Evolutionary conservation across 169 alveolate species (phyloP).

Genomic region (Plasmodium vinckei): DNA sequence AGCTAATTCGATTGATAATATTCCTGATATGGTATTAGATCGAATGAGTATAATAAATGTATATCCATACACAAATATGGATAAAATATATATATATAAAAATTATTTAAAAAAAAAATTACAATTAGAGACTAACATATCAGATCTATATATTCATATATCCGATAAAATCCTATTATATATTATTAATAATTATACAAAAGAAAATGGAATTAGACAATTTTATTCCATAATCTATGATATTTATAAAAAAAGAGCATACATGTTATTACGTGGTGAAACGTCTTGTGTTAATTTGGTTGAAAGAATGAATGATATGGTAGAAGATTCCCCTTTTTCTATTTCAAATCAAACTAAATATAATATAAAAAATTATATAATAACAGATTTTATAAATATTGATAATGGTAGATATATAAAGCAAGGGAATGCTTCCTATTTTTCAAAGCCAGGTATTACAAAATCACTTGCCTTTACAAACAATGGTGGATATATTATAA

Average conservation of each 20-base stretch:
- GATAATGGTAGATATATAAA: not conserved
- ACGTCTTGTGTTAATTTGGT: slow-evolving; percentile 20
- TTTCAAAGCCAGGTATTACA: slow-evolving; percentile 88
- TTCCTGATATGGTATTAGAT: slow-evolving; percentile 93
- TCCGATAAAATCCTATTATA: slow-evolving; percentile 83
- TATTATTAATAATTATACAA: slow-evolving; percentile 88
- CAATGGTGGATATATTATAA: slow-evolving; percentile 94
- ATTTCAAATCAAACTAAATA: no score
- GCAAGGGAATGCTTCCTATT: not conserved
- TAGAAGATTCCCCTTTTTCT: no score
- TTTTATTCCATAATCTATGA: slow-evolving; percentile 89
- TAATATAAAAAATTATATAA: no score
- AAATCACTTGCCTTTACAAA: slow-evolving; percentile 96
- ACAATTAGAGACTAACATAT: slow-evolving; percentile 84
- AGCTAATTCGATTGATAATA: slow-evolving; percentile 93
- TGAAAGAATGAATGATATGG: not conserved
- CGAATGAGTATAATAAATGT: slow-evolving; percentile 95
- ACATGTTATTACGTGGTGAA: slow-evolving; percentile 84
- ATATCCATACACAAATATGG: slow-evolving; percentile 92
- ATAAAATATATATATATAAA: slow-evolving; percentile 91
- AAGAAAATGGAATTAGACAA: slow-evolving; percentile 96
- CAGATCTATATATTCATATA: slow-evolving; percentile 78
- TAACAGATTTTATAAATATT: slow-evolving; percentile 10
- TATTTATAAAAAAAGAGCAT: slow-evolving; percentile 91
- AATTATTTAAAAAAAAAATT: slow-evolving; percentile 90